Conservation (phyloP, 495 filamentous ascomycete genomes). For the Talaromyces proteolyticus region DNA sequence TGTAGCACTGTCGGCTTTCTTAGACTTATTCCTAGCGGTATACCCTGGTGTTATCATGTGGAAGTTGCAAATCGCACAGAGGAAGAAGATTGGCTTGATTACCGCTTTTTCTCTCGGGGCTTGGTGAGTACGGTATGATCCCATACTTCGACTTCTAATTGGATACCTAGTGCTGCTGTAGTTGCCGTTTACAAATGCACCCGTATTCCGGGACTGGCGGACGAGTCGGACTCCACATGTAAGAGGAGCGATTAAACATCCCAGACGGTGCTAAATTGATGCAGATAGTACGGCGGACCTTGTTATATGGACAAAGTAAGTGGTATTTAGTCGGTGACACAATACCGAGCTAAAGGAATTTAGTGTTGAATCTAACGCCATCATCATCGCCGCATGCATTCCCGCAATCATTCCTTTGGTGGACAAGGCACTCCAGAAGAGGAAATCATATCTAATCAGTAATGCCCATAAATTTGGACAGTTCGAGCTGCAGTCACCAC, state of each 20-base stretch:
- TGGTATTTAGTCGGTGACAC: not conserved
- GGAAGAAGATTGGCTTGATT: conserved; percentile 40
- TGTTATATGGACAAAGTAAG: conserved; percentile 39
- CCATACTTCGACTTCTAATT: not conserved
- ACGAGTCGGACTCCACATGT: conserved; percentile 35
- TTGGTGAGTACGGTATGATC: conserved; percentile 8
- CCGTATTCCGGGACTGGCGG: conserved; percentile 26
- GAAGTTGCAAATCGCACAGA: conserved; percentile 31
- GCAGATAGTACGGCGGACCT: too few relatives aligned
- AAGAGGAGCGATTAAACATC: conserved; percentile 2
- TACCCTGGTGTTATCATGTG: conserved; percentile 37
- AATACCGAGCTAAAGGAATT: not conserved
- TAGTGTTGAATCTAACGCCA: conserved; percentile 37
- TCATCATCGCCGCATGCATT: conserved; percentile 44
- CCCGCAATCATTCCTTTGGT: conserved; percentile 36
- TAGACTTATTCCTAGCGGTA: conserved; percentile 42
- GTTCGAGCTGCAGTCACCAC: too few relatives aligned
- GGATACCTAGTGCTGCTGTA: conserved; percentile 15
- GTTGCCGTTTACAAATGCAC: conserved; percentile 34
- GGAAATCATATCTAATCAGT: not conserved
- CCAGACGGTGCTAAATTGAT: conserved; percentile 24
- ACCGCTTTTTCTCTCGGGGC: conserved; percentile 34
- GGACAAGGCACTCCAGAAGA: conserved; percentile 21
- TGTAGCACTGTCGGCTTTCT: conserved; percentile 21
- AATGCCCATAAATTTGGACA: not conserved